These are phyloP conservation scores for Bruguiera hainesii DNA, from an alignment of 441 rosid species.

Conservation along the genomic window DNA sequence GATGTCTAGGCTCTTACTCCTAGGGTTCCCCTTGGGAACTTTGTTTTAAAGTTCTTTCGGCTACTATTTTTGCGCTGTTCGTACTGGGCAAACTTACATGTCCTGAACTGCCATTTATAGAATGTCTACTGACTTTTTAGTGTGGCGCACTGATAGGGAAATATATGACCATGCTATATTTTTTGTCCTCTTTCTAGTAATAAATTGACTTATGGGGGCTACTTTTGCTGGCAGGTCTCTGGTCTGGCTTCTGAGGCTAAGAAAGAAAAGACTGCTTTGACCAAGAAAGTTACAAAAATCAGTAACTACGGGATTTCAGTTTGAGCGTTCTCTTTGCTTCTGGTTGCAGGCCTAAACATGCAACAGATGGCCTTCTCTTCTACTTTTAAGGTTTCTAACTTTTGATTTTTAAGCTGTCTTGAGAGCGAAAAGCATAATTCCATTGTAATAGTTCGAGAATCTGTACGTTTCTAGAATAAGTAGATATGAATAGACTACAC, in stretches of 20 bases:
- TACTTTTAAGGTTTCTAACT: not conserved
- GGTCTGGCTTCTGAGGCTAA: conserved; percentile 64
- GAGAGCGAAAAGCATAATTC: too few species aligned
- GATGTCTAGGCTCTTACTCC: too few species aligned
- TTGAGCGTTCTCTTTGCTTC: conserved; percentile 30
- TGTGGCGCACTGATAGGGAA: not conserved
- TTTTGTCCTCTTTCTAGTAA: too few species aligned
- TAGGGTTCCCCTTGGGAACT: not conserved
- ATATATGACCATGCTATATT: not conserved
- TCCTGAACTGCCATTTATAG: not conserved
- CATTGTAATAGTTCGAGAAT: too few species aligned
- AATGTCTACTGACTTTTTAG: not conserved
- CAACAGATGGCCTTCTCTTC: conserved; percentile 7
- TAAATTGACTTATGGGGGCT: conserved; percentile 3
- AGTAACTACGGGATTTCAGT: conserved; percentile 85
- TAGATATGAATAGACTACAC: too few species aligned
- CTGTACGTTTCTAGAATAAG: too few species aligned
- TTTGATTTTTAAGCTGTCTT: not conserved
- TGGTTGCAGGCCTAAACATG: not conserved
- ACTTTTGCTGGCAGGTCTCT: conserved; percentile 52
- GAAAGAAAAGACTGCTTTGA: conserved; percentile 60
- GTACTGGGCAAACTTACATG: not conserved
- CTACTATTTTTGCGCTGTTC: not conserved
- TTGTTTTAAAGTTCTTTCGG: not conserved
- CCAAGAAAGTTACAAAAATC: conserved; percentile 83